Evolutionary conservation across 2,329 filamentous ascomycete genomes (phyloP).

Genomic region (Colletotrichum lindemuthianum): DNA sequence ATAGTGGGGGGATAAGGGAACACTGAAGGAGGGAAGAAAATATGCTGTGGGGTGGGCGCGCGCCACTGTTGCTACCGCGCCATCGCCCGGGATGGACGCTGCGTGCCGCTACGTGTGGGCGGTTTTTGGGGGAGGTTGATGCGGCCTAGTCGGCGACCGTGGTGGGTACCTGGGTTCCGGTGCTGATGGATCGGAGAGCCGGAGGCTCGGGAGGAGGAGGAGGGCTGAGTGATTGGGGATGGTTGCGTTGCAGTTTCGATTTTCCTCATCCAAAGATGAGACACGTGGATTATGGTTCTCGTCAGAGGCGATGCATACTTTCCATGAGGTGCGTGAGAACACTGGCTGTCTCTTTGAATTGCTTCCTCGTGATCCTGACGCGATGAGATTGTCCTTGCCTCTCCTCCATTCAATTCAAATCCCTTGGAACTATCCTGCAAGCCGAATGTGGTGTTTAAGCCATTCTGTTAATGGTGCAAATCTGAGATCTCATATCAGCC

Average conservation of each 20-base stretch:
- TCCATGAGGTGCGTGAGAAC: no score
- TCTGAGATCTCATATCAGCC: no score
- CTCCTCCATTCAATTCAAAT: no score
- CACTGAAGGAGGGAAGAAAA: conserved; percentile 9
- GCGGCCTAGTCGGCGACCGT: conserved; percentile 29
- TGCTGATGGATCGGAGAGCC: background rate
- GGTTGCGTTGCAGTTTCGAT: conserved; percentile 6
- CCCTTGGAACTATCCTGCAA: no score
- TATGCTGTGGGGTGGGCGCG: conserved; percentile 1
- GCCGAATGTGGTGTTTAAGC: no score
- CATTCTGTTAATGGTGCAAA: no score
- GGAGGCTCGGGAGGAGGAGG: no score
- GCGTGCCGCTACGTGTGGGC: background rate
- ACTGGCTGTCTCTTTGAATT: no score
- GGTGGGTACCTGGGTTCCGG: conserved; percentile 19
- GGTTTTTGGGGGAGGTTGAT: background rate
- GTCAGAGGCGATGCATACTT: no score
- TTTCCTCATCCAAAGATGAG: background rate
- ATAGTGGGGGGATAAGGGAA: conserved; percentile 28
- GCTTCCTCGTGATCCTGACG: no score
- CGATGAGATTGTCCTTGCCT: no score
- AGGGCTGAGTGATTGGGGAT: background rate
- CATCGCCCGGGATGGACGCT: conserved; percentile 23
- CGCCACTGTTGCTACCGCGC: background rate
- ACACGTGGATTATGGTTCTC: background rate